phyloP scores from a whole-genome alignment of 2,329 filamentous ascomycete genomes.

The Talaromyces sp. region DNA sequence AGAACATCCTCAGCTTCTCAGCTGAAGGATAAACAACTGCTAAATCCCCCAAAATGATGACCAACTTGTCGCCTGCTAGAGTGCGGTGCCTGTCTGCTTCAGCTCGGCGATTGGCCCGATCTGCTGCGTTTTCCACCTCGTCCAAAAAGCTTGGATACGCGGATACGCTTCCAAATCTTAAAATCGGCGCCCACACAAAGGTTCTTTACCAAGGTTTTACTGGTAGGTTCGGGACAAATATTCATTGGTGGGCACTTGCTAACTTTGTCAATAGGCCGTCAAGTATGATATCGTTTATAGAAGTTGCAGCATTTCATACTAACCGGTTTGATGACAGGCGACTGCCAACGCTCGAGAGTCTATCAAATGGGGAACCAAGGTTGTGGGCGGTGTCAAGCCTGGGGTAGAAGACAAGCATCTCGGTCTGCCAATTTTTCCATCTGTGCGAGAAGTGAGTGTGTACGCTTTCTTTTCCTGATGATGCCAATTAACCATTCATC shows the following conservation, averaged over 20 bases:
- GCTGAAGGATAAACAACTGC: background rate
- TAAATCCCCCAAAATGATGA: background rate
- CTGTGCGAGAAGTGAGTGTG: constrained; percentile 51
- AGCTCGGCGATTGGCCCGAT: background rate
- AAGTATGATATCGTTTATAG: constrained; percentile 20
- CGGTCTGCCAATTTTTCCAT: constrained; percentile 65
- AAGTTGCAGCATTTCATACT: background rate
- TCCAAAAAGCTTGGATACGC: constrained; percentile 40
- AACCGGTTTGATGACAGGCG: constrained; percentile 43
- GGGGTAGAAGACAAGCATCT: constrained; percentile 66
- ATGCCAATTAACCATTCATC: background rate
- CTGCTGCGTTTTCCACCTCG: constrained; percentile 27
- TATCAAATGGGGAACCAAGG: constrained; percentile 71
- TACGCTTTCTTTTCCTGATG: background rate
- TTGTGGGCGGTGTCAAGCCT: constrained; percentile 73
- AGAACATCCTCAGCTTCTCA: background rate
- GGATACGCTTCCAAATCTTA: constrained; percentile 61
- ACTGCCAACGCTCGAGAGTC: constrained; percentile 74
- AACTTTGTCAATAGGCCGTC: constrained; percentile 23
- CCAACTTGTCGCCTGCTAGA: constrained; percentile 7
- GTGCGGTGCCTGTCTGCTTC: constrained; percentile 2
- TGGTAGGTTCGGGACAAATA: constrained; percentile 33
- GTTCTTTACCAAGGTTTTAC: constrained; percentile 71
- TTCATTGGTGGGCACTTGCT: background rate
- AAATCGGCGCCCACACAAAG: constrained; percentile 60